Base-by-base conservation (phyloP, 1,284 basidiomycete species). In the Sanguinoderma infundibulare region DNA sequence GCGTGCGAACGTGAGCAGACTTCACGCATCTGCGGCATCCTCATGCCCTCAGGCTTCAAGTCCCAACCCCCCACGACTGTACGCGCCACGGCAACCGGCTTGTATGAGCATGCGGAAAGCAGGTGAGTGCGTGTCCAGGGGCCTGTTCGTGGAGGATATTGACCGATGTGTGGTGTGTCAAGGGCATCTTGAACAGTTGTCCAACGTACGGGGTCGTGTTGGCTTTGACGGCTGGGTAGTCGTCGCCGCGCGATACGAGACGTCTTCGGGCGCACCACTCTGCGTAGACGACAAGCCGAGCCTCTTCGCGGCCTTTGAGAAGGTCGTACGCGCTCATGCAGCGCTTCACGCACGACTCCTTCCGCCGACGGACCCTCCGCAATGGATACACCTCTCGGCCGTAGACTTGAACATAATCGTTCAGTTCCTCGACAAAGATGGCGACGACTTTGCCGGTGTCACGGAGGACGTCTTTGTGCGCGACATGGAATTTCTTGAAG, bases 351-450 rank as follows among this genome's bases (percentile, higher is more conserved):
- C 74, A 8, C 65, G 70, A 42, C 51, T 75, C 12, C 57, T 46
- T 59, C 65, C 26, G 32, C 17, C 32, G 40, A 46, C 38, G 38
- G 52, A 52, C 12, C 47, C 10, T 57, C 70, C 28, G 53, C 49
- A 14, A 17, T 80, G 75, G 61, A 62, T 67, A 10, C 73, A 70
- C 28, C 69, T 78, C 20, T 54, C 67, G 2, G 60, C 55, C 3
- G 63, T 81, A 22, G 70, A 79, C 62, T 65, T 80, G 7, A 66
- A 71, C 28, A 53, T 64, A 22, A 60, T 77, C 32, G 75, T 81
- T 28, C 65, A 68, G 17, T 78, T 77, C 49, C 59, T 67, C 8
- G 69, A 74, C 12, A 59, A 59, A 3, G 64, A 62, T 15, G 57
- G 64, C 46, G 22, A 9, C 0, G 40, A 64, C 20, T 57, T 78